Evolutionary conservation across 2,329 filamentous ascomycete genomes (phyloP).

Genomic region (Monosporascus sp.): DNA sequence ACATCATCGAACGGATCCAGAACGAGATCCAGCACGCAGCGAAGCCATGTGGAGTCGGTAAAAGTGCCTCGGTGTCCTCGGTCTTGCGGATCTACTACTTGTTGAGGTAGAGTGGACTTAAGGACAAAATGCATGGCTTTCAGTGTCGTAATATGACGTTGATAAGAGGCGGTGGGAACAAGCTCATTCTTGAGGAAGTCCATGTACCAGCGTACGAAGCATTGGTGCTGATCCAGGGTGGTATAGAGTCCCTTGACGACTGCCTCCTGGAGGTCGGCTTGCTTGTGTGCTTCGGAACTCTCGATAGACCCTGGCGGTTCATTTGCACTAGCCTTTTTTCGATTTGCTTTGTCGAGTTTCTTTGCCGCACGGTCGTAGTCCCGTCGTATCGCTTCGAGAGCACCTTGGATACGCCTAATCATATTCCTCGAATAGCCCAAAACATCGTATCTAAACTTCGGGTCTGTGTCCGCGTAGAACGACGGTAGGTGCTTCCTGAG

Average conservation of each 20-base stretch:
- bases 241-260: constrained; percentile 21
- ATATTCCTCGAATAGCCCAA: constrained; percentile 70
- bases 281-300: constrained; percentile 3
- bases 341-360: constrained; percentile 16
- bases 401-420: constrained; percentile 67
- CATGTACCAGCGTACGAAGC: constrained; percentile 72
- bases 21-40: constrained; percentile 70
- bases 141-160: constrained; percentile 77
- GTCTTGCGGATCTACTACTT: constrained; percentile 43
- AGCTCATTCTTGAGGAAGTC: constrained; percentile 69
- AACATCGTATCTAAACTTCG: constrained; percentile 79
- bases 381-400: constrained; percentile 49
- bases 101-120: constrained; percentile 36
- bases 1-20: constrained; percentile 94
- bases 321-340: not conserved
- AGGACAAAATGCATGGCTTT: constrained; percentile 65
- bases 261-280: constrained; percentile 5
- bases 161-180: constrained; percentile 78
- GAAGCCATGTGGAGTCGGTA: constrained; percentile 47
- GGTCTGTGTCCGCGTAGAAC: constrained; percentile 78
- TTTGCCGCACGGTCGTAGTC: constrained; percentile 30
- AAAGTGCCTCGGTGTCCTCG: constrained; percentile 31
- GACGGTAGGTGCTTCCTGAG: constrained; percentile 62
- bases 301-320: constrained; percentile 1
- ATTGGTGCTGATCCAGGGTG: constrained; percentile 45